Conservation (phyloP, 108 stramenopile genomes). For the Schizochytrium sp. region DNA sequence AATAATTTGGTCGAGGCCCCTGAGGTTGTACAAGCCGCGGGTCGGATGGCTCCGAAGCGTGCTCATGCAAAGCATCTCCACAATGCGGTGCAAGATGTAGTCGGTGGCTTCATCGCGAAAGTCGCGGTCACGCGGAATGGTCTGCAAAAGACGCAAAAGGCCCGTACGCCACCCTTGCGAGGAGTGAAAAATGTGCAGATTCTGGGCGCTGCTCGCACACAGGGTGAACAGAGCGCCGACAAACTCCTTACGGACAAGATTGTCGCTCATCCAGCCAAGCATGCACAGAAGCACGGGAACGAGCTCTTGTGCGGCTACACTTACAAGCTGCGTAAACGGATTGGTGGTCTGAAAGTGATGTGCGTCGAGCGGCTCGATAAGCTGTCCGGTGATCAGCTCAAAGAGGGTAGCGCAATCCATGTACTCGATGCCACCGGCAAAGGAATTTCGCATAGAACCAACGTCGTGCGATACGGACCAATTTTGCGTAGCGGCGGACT, state of each 20-base stretch:
- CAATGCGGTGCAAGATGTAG: background rate
- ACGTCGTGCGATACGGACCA: background rate
- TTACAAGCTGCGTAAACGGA: background rate
- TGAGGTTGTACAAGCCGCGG: background rate
- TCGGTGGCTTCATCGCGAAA: background rate
- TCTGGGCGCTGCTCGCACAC: background rate
- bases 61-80: background rate
- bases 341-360: background rate
- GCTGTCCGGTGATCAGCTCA: background rate
- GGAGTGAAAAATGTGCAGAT: background rate
- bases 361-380: background rate
- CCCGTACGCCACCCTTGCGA: background rate
- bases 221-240: background rate
- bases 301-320: background rate
- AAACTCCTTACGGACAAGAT: background rate
- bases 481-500: background rate
- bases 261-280: constrained; percentile 2
- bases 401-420: background rate
- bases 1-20: background rate
- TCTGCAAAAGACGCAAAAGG: background rate
- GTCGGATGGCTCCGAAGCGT: background rate
- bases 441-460: background rate
- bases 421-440: background rate
- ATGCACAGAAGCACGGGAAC: background rate
- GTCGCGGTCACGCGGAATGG: constrained; percentile 9